These are phyloP conservation scores for Hirschioporus abietinus DNA, from an alignment of 768 basidiomycete species.

Conservation along the genomic window DNA sequence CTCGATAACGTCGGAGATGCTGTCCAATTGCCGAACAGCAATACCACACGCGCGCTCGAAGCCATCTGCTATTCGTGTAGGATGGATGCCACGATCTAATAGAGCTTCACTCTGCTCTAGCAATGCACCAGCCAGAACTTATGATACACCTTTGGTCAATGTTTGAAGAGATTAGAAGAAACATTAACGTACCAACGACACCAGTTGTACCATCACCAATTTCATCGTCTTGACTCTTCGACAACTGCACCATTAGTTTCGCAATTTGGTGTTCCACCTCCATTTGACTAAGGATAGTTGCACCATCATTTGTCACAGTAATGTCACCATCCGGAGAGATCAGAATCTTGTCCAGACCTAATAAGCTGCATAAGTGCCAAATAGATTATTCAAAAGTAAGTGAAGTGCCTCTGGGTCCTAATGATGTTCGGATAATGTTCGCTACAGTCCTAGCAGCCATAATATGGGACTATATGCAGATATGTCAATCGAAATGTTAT, in stretches of 20 bases:
- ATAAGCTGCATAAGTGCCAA: slow-evolving; percentile 3
- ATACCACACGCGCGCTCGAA: slow-evolving; percentile 92
- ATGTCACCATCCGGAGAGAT: slow-evolving; percentile 98
- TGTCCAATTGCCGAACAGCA: slow-evolving; percentile 85
- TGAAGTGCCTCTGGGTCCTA: slow-evolving; percentile 81
- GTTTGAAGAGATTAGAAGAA: slow-evolving; percentile 6
- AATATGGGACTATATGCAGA: slow-evolving; percentile 70
- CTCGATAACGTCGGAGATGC: slow-evolving; percentile 84
- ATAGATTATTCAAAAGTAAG: background rate
- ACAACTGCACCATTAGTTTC: slow-evolving; percentile 92
- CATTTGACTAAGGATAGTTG: slow-evolving; percentile 97
- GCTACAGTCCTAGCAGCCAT: slow-evolving; percentile 91
- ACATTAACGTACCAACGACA: slow-evolving; percentile 78
- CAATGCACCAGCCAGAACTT: slow-evolving; percentile 96
- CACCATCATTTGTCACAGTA: slow-evolving; percentile 98
- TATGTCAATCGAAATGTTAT: slow-evolving; percentile 14
- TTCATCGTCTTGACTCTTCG: slow-evolving; percentile 98
- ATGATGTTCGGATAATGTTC: slow-evolving; percentile 90
- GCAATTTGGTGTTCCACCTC: slow-evolving; percentile 99
- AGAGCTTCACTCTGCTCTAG: slow-evolving; percentile 91
- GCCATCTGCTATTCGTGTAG: slow-evolving; percentile 97
- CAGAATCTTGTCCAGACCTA: slow-evolving; percentile 92
- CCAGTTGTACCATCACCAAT: slow-evolving; percentile 99
- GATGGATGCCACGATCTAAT: slow-evolving; percentile 99
- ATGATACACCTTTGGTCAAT: background rate